Conservation (phyloP, 768 basidiomycete species). For the Mycena vulgaris region DNA sequence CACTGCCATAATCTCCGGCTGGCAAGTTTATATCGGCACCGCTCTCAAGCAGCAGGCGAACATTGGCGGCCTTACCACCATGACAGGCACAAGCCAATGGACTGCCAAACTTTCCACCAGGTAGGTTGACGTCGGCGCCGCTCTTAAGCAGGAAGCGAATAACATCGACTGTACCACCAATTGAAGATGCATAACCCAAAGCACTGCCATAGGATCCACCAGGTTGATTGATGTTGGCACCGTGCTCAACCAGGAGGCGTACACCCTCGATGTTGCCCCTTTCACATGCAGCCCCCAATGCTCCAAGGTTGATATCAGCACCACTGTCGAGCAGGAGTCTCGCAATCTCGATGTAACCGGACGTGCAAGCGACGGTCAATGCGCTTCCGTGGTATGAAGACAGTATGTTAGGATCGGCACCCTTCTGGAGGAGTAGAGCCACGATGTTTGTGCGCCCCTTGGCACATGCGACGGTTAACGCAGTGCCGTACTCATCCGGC, state of each 20-base stretch:
- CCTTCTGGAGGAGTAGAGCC: neutral
- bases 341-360: neutral
- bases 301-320: neutral
- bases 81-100: too few species aligned
- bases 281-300: neutral
- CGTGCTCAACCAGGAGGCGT: neutral
- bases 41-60: too few species aligned
- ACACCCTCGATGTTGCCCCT: neutral
- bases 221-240: neutral
- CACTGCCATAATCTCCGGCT: too few species aligned
- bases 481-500: neutral
- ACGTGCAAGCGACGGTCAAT: neutral
- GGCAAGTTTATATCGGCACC: too few species aligned
- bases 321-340: too few species aligned
- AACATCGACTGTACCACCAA: too few species aligned
- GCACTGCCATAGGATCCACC: too few species aligned
- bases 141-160: too few species aligned
- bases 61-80: too few species aligned
- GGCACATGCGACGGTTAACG: neutral
- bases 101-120: too few species aligned
- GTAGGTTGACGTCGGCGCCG: too few species aligned
- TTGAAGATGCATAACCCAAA: too few species aligned
- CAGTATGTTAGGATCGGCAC: neutral
- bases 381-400: neutral
- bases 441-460: neutral